A percentile compares a stretch with the other conserved stretches of the same genome.
Evolutionary conservation across 805 yeast species (phyloP).

Genomic region (Monosporozyma siamensis): DNA sequence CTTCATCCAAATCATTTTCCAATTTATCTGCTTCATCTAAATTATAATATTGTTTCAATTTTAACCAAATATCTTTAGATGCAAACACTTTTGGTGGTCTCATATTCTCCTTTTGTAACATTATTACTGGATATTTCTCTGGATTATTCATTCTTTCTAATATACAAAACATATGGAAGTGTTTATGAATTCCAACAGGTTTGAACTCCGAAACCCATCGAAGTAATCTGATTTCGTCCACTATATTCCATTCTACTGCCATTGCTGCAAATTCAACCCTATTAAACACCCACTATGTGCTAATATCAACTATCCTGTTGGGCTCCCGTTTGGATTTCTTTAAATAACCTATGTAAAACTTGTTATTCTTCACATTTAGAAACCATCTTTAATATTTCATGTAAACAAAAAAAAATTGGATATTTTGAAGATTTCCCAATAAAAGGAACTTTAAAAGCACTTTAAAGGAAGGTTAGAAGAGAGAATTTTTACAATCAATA

Average conservation of each 20-base stretch:
- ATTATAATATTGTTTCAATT: slow-evolving; percentile 45
- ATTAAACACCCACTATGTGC: neutral
- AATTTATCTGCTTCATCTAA: slow-evolving; percentile 48
- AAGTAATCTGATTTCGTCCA: slow-evolving; percentile 54
- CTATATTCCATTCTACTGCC: slow-evolving; percentile 41
- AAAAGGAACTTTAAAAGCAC: too few species aligned
- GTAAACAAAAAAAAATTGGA: too few species aligned
- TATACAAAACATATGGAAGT: slow-evolving; percentile 34
- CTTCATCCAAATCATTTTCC: slow-evolving; percentile 30
- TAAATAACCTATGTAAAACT: too few species aligned
- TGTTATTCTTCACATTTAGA: too few species aligned
- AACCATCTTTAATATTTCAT: too few species aligned
- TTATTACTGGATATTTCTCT: slow-evolving; percentile 33
- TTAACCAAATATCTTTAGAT: slow-evolving; percentile 48
- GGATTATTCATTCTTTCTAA: slow-evolving; percentile 32
- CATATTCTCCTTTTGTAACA: slow-evolving; percentile 20
- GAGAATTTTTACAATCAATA: too few species aligned
- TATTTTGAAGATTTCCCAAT: too few species aligned
- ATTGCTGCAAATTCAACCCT: neutral
- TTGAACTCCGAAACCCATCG: slow-evolving; percentile 53
- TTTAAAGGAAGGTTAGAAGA: too few species aligned
- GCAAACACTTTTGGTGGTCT: slow-evolving; percentile 28
- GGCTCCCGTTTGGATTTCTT: too few species aligned
- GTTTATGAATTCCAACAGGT: slow-evolving; percentile 52
- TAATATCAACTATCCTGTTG: neutral